Evolutionary conservation across 2,329 filamentous ascomycete species (phyloP), one percentile per base, ranked within the genome.

Genomic region (Calycina marina): DNA sequence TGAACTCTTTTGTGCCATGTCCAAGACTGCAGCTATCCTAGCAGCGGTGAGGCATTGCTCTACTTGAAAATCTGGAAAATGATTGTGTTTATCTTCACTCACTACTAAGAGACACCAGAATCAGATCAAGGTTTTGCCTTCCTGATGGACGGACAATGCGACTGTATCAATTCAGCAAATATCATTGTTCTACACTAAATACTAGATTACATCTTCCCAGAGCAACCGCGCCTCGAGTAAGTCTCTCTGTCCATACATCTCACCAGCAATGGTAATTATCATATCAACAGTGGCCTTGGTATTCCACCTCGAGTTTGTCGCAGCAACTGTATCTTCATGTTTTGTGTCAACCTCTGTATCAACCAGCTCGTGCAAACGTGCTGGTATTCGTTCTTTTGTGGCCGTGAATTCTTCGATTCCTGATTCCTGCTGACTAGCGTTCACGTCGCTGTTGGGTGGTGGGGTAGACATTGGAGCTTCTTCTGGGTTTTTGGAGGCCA

Each of bases 241-340:
- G 55, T 96, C 88, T 42, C 77, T 67, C 57, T 96, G 88, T 1
- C 88, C 85, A 56, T 86, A 96, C 43, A 81, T 73, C 56, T 93
- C 85, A 46, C 84, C 86, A 29, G 80, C 77, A 20, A 94, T 67
- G 0, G 82, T 90, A 44, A 94, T 62, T 32, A 94, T 82, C 83
- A 93, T 93, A 56, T 92, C 86, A 18, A 94, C 63, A 25, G 84
- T 85, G n/a, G 74, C 77, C 45, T 38, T 59, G 41, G 37, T 57
- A 52, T 36, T 66, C 56, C 34, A 52, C 45, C 41, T 53, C 48
- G 12, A 49, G 50, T 30, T 9, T 25, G 37, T 13, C 10, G 15
- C 25, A 14, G 18, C 24, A n/a, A n/a, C 20, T 20, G 11, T 25
- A 18, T 14, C 22, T 8, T 14, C 6, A 18, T 18, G 35, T 11